Percentiles rank a stretch among this genome's conserved stretches.
Evolutionary conservation across 1,284 basidiomycete species (phyloP).

Genomic region (Cronartium ribicola): DNA sequence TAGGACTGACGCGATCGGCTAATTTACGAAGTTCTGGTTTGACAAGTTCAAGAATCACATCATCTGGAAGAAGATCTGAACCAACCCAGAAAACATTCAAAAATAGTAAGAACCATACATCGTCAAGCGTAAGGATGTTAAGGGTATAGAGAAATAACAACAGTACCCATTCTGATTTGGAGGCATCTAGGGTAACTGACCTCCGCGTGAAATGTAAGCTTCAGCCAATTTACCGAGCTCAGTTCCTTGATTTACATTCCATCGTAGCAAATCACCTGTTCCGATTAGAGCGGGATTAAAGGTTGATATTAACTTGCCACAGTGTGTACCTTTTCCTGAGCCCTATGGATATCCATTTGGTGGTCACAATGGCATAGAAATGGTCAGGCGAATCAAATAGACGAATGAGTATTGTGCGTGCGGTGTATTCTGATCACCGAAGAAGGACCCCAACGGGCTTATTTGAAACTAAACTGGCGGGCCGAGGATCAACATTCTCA

Average conservation of each 20-base stretch:
- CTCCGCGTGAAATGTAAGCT: constrained; percentile 68
- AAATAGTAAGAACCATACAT: neutral
- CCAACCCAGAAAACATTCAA: neutral
- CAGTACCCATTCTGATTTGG: constrained; percentile 2
- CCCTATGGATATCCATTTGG: constrained; percentile 42
- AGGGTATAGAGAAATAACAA: neutral
- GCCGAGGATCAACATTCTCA: neutral
- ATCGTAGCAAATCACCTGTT: constrained; percentile 72
- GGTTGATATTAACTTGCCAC: constrained; percentile 27
- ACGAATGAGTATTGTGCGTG: no score
- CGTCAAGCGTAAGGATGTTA: neutral
- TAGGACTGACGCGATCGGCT: constrained; percentile 55
- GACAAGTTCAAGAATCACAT: constrained; percentile 69
- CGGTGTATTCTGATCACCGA: no score
- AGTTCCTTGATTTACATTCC: constrained; percentile 71
- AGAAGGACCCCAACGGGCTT: no score
- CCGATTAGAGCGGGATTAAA: constrained; percentile 61
- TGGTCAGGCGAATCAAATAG: no score
- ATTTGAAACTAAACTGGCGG: neutral
- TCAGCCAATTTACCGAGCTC: constrained; percentile 68
- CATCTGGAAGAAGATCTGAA: constrained; percentile 65
- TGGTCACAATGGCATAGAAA: no score
- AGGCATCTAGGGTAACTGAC: constrained; percentile 43
- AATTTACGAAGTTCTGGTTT: constrained; percentile 66
- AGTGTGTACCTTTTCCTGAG: constrained; percentile 60